Conservation (phyloP, 805 yeast species). For the Candida xiaguanensis region DNA sequence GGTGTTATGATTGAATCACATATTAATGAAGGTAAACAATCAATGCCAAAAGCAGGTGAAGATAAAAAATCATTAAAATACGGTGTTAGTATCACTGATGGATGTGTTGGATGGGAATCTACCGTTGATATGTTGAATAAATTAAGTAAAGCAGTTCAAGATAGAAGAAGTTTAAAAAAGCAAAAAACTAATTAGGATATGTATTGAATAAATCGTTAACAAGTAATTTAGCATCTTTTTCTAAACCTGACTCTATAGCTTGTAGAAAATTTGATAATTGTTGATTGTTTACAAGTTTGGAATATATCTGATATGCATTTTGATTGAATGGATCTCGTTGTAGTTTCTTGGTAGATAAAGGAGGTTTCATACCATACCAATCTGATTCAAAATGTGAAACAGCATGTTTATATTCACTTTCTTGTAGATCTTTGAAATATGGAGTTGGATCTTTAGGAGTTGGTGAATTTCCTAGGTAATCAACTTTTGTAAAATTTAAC, state of each 20-base stretch:
- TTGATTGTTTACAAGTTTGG: slow-evolving; percentile 14
- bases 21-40: slow-evolving; percentile 88
- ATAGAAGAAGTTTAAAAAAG: slow-evolving; percentile 55
- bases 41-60: slow-evolving; percentile 54
- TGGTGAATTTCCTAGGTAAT: slow-evolving; percentile 61
- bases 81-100: slow-evolving; percentile 97
- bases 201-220: neutral
- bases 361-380: slow-evolving; percentile 51
- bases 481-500: slow-evolving; percentile 40
- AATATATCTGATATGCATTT: slow-evolving; percentile 23
- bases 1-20: slow-evolving; percentile 97
- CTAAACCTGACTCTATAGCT: slow-evolving; percentile 10
- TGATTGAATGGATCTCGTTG: slow-evolving; percentile 54
- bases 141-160: slow-evolving; percentile 77
- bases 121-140: slow-evolving; percentile 77
- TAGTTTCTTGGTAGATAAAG: slow-evolving; percentile 45
- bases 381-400: slow-evolving; percentile 50
- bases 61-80: slow-evolving; percentile 65
- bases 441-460: slow-evolving; percentile 31
- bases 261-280: slow-evolving; percentile 14
- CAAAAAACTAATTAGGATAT: slow-evolving; percentile 2
- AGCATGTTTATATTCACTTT: slow-evolving; percentile 52
- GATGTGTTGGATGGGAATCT: slow-evolving; percentile 89
- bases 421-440: slow-evolving; percentile 47
- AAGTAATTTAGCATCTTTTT: slow-evolving; percentile 5